Percentiles rank a stretch among this genome's conserved stretches.
These are phyloP conservation scores for Solanum verrucosum DNA, from an alignment of 257 asterid genomes.

Conservation along the genomic window DNA sequence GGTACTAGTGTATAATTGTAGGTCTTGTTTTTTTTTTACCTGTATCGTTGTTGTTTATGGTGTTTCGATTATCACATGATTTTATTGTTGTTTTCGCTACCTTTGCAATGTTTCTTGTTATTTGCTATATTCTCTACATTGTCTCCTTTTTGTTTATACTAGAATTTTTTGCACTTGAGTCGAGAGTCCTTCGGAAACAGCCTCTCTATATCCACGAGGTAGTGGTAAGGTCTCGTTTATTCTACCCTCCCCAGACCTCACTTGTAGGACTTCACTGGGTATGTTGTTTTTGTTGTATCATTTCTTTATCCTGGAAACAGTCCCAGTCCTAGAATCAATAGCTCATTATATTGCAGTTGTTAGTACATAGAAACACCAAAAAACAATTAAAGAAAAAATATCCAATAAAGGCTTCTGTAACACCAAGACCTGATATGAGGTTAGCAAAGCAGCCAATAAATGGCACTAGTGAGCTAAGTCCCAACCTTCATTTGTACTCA, in stretches of 20 bases:
- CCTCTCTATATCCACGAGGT: background rate
- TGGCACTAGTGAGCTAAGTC: background rate
- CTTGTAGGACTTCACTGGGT: background rate
- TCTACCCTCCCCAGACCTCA: background rate
- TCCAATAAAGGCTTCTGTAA: background rate
- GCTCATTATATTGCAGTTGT: background rate
- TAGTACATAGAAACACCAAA: background rate
- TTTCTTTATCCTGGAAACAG: background rate
- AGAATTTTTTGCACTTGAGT: too few relatives aligned
- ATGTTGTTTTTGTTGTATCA: background rate
- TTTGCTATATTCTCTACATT: too few relatives aligned
- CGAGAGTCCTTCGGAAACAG: too few relatives aligned
- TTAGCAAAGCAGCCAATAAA: background rate
- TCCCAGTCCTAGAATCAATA: background rate
- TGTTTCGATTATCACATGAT: too few relatives aligned
- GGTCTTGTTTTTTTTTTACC: too few relatives aligned
- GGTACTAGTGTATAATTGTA: too few relatives aligned
- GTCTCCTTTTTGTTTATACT: too few relatives aligned
- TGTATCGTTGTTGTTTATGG: too few relatives aligned
- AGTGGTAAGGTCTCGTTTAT: background rate
- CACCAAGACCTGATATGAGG: background rate
- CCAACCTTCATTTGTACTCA: background rate
- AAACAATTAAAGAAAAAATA: background rate
- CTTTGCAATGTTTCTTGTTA: too few relatives aligned
- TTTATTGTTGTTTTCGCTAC: too few relatives aligned